A percentile compares a stretch with the other conserved stretches of the same genome.
Evolutionary conservation across 805 yeast genomes (phyloP).

Genomic region (Ogataea nakhonphanomensis): DNA sequence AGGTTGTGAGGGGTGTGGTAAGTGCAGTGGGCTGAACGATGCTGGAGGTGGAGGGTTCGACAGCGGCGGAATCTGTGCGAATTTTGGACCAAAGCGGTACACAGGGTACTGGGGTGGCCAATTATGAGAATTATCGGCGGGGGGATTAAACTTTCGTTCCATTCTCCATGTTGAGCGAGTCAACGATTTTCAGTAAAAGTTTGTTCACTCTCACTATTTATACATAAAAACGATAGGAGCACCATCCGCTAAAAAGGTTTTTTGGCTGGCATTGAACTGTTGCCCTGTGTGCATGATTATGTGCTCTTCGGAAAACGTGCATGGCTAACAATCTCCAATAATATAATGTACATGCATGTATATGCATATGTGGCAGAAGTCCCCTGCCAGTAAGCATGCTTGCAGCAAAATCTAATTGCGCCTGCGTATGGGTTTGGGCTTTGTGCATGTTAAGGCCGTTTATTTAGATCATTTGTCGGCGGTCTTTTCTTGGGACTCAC

Average conservation of each 20-base stretch:
- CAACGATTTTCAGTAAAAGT: not conserved
- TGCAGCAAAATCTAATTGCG: too few relatives aligned
- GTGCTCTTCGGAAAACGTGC: too few relatives aligned
- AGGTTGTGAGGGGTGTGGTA: not conserved
- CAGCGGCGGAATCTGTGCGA: not conserved
- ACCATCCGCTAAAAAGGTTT: too few relatives aligned
- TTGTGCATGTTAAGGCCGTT: too few relatives aligned
- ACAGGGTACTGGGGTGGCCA: not conserved
- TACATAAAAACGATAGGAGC: not conserved
- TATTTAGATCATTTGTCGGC: too few relatives aligned
- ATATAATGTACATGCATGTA: not conserved
- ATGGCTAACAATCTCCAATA: too few relatives aligned
- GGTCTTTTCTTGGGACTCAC: not conserved
- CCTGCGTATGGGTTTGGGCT: too few relatives aligned
- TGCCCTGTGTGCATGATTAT: too few relatives aligned
- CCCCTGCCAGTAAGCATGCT: not conserved
- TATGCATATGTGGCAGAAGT: conserved; percentile 1
- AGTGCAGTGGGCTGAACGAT: not conserved
- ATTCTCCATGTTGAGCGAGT: conserved; percentile 2
- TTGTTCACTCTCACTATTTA: not conserved
- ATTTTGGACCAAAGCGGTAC: not conserved
- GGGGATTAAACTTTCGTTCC: conserved; percentile 2
- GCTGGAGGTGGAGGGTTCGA: not conserved
- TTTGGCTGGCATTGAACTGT: too few relatives aligned
- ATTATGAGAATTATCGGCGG: not conserved